Conservation (phyloP, 1,284 basidiomycete species). For the Singerocomus rubriflavus region DNA sequence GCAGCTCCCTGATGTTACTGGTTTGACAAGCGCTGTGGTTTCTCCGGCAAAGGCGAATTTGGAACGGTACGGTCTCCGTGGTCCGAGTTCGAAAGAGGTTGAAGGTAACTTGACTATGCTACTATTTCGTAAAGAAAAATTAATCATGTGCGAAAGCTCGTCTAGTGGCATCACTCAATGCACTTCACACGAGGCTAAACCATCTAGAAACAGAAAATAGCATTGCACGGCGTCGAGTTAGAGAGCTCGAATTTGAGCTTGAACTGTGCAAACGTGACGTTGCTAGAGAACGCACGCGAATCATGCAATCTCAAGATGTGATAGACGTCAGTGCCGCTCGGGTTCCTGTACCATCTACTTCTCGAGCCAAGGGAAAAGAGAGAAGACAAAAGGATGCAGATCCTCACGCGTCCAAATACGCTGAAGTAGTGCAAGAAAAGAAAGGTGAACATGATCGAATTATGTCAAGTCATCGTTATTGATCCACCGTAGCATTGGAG, state of each 20-base stretch:
- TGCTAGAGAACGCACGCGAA: constrained; percentile 57
- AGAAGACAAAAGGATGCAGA: constrained; percentile 37
- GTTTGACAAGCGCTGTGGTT: constrained; percentile 69
- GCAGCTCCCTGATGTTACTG: constrained; percentile 74
- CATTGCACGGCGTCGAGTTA: constrained; percentile 70
- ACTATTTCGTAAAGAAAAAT: constrained; percentile 3
- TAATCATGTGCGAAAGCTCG: constrained; percentile 38
- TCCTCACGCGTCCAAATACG: constrained; percentile 51
- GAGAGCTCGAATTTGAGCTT: constrained; percentile 80
- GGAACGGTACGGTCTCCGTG: constrained; percentile 48
- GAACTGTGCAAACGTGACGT: constrained; percentile 75
- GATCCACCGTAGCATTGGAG: constrained; percentile 60
- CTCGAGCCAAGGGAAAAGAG: constrained; percentile 34
- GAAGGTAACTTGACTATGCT: constrained; percentile 47
- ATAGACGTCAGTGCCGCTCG: constrained; percentile 28
- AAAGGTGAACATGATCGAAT: constrained; percentile 54
- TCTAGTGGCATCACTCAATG: constrained; percentile 56
- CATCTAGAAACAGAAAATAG: constrained; percentile 79
- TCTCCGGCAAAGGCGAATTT: constrained; percentile 58
- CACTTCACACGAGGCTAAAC: constrained; percentile 62
- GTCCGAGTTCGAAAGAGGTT: constrained; percentile 48
- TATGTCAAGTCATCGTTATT: not conserved
- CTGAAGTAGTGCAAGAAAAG: constrained; percentile 78
- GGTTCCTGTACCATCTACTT: constrained; percentile 18
- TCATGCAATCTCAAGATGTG: constrained; percentile 52